Evolutionary conservation across 2,329 filamentous ascomycete genomes (phyloP).

Genomic region (Metarhizium brunneum): DNA sequence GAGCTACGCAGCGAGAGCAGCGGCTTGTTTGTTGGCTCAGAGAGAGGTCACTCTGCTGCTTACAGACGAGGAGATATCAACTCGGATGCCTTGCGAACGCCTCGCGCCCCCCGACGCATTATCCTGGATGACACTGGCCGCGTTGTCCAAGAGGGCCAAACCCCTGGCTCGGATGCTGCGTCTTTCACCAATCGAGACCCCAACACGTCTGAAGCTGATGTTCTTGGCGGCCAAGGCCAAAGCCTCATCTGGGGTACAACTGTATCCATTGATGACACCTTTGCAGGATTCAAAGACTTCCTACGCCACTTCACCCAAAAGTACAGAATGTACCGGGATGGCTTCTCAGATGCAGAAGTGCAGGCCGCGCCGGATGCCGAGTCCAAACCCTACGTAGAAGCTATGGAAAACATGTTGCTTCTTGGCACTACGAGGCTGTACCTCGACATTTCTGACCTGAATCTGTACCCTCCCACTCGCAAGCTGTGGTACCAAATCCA

Average conservation of each 20-base stretch:
- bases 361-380: slow-evolving; percentile 61
- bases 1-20: slow-evolving; percentile 77
- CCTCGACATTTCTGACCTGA: slow-evolving; percentile 79
- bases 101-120: slow-evolving; percentile 42
- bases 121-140: slow-evolving; percentile 51
- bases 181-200: slow-evolving; percentile 60
- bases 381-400: slow-evolving; percentile 73
- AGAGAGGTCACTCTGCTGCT: slow-evolving; percentile 40
- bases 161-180: slow-evolving; percentile 46
- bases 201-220: slow-evolving; percentile 85
- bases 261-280: slow-evolving; percentile 83
- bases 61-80: slow-evolving; percentile 75
- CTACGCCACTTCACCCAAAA: slow-evolving; percentile 85
- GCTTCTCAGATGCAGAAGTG: slow-evolving; percentile 68
- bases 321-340: slow-evolving; percentile 86
- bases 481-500: slow-evolving; percentile 96
- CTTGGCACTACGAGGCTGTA: slow-evolving; percentile 79
- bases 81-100: slow-evolving; percentile 59
- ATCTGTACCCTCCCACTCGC: slow-evolving; percentile 81
- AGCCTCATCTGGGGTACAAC: slow-evolving; percentile 96
- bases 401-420: slow-evolving; percentile 84
- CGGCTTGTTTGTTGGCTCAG: slow-evolving; percentile 70
- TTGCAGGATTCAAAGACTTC: slow-evolving; percentile 84
- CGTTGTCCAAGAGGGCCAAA: slow-evolving; percentile 44
- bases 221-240: slow-evolving; percentile 70